Base-by-base conservation (phyloP, 305 asterid genomes). In the Caryopteris hybrid region DNA sequence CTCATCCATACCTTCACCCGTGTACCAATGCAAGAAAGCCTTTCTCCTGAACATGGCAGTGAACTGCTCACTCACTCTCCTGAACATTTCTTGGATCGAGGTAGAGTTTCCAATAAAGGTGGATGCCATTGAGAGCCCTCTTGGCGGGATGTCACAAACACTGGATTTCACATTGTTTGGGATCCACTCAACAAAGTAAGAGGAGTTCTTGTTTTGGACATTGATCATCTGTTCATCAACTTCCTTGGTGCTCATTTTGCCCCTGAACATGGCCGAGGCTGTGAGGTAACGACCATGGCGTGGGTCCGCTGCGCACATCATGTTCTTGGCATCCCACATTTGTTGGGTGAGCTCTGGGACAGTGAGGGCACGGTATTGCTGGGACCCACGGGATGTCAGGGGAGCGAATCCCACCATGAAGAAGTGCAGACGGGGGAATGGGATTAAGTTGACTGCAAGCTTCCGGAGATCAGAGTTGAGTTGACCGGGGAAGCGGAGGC, bases 111-210 rank as follows among this genome's bases (percentile, higher is more conserved):
- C 96, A 5, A 89, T 84, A 72, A 89, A 89, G 64, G 96, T 89
- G 2, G 96, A 89, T 38, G 96, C 86, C 96, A 87, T 90, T 0
- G 92, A 85, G 0, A 89, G 89, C 12, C 95, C 96, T 78, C 82
- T 85, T 1, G 96, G 96, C 13, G 96, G 96, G 77, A 89, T 89
- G 73, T 89, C 96, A 63, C 96, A 89, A 21, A 87, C 96, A 56
- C 95, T 89, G 8, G 96, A 89, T 51, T 89, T 89, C 77, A 89
- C 96, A 6, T 89, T 89, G 87, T 89, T 89, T 14, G 96, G 96
- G 38, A 88, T 88, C 96, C 96, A 88, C 69, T 88, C 96, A 3
- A 88, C 93, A 20, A 88, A 88, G 83, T 88, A 86, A 1, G 96
- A 89, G 4, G 96, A 89, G 80, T 89, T 89, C 85, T 89, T 89